Base-by-base conservation (phyloP, 2,329 filamentous ascomycete genomes). In the Aureobasidium sp. region DNA sequence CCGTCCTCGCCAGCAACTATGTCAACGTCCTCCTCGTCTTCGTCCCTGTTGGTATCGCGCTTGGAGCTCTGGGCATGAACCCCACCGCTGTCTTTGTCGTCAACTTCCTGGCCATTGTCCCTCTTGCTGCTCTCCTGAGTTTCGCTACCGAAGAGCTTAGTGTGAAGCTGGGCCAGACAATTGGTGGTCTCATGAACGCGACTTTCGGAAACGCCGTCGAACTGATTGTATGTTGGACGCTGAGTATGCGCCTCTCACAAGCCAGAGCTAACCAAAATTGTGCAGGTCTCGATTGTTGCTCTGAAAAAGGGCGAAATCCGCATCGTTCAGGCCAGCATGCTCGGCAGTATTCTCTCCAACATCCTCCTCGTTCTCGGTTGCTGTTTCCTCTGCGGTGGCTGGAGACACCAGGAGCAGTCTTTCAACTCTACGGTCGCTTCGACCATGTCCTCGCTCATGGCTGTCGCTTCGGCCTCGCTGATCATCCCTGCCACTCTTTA, bases 261-360 rank as follows among this genome's bases (percentile, higher is more conserved):
- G 0, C 3, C 38, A 31, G 10, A 64, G 49, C n/a, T 45, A 37
- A 55, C 19, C 7, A 9, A 17, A 17, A 62, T 58, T 49, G 53
- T 55, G 10, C 70, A 93, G 89, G 89, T 95, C 71, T 95, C 90
- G 72, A 93, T 97, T 67, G 88, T 97, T 65, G 94, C 94, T 19
- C 81, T 99, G 47, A 84, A 80, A 65, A 85, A 94, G 67, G 84
- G 85, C 64, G 88, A 97, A 75, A 95, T 96, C 70, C 86, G 93
- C 68, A 92, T 97, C 65, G 93, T 97, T n/a, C 94, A 97, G 76
- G 88, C 93, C 21, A 95, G 90, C 65, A 97, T 97, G 92, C 85
- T 97, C 35, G 93, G 94, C 50, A 95, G 89, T 69, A 95, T 97
- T 67, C 80, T 97, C 40, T 96, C 93, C 65, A 97, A 97, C 74